A percentile compares a stretch with the other conserved stretches of the same genome.
Evolutionary conservation across 2,329 filamentous ascomycete species (phyloP).

Genomic region (Exophiala mesophila): DNA sequence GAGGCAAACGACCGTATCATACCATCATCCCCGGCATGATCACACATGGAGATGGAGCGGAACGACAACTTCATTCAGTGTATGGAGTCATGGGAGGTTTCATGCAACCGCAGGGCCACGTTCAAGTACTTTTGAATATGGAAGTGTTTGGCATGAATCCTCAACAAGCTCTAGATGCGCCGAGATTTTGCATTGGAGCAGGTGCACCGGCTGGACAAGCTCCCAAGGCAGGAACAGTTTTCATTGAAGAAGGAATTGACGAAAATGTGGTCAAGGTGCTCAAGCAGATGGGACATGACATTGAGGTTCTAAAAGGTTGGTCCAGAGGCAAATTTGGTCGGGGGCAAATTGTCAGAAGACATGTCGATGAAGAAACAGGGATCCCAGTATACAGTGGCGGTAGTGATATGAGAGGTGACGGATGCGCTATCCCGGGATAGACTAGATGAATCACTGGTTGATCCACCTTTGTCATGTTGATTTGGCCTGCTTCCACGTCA

Average conservation of each 20-base stretch:
- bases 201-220: constrained; percentile 50
- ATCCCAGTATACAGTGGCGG: constrained; percentile 77
- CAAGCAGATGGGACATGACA: constrained; percentile 64
- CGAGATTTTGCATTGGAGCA: constrained; percentile 80
- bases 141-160: constrained; percentile 74
- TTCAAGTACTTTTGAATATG: constrained; percentile 89
- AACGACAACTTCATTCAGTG: constrained; percentile 72
- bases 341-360: constrained; percentile 78
- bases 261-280: constrained; percentile 64
- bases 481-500: not conserved
- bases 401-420: constrained; percentile 84
- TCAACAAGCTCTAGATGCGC: constrained; percentile 84
- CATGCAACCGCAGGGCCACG: constrained; percentile 96
- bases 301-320: constrained; percentile 63
- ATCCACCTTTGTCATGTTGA: not conserved
- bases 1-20: constrained; percentile 87
- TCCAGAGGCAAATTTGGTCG: constrained; percentile 68
- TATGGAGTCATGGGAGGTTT: constrained; percentile 98
- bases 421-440: constrained; percentile 54
- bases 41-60: constrained; percentile 56
- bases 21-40: constrained; percentile 94
- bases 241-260: constrained; percentile 76
- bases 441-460: not conserved
- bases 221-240: constrained; percentile 46
- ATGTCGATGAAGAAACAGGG: constrained; percentile 62